phyloP scores from a whole-genome alignment of 2,329 filamentous ascomycete species.

The Hortaea sp. region DNA sequence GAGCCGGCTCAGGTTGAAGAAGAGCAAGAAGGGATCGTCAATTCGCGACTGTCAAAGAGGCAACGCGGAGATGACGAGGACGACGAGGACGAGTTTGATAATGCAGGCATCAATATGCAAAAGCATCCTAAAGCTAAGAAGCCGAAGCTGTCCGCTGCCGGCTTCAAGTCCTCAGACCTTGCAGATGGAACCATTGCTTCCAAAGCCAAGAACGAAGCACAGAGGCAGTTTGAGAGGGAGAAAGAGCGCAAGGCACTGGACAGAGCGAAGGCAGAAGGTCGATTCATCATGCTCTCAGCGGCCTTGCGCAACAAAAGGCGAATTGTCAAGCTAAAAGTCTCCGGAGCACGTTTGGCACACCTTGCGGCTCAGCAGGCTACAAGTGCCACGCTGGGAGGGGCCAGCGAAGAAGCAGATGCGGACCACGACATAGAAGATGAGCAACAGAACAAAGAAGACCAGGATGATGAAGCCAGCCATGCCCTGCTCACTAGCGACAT shows the following conservation, averaged over 20 bases:
- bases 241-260: conserved; percentile 32
- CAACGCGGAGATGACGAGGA: conserved; percentile 16
- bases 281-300: conserved; percentile 37
- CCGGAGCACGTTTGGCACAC: conserved; percentile 26
- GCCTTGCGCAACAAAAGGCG: conserved; percentile 36
- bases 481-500: conserved; percentile 24
- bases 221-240: conserved; percentile 38
- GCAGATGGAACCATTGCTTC: conserved; percentile 17
- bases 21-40: conserved; percentile 10
- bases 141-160: conserved; percentile 22
- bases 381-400: conserved; percentile 13
- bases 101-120: conserved; percentile 29
- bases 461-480: conserved; percentile 7
- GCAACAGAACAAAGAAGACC: conserved; percentile 13
- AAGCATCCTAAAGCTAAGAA: conserved; percentile 25
- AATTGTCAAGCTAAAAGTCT: conserved; percentile 32
- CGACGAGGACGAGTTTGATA: conserved; percentile 17
- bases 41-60: conserved; percentile 16
- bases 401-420: conserved; percentile 18
- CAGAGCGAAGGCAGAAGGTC: conserved; percentile 32
- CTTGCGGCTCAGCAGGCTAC: conserved; percentile 25
- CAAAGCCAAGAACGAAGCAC: conserved; percentile 32
- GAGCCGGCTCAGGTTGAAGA: conserved; percentile 14
- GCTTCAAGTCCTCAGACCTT: conserved; percentile 22
- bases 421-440: conserved; percentile 19